Evolutionary conservation across 306 rosid species (phyloP).

Genomic region (Adenanthera pavonina): DNA sequence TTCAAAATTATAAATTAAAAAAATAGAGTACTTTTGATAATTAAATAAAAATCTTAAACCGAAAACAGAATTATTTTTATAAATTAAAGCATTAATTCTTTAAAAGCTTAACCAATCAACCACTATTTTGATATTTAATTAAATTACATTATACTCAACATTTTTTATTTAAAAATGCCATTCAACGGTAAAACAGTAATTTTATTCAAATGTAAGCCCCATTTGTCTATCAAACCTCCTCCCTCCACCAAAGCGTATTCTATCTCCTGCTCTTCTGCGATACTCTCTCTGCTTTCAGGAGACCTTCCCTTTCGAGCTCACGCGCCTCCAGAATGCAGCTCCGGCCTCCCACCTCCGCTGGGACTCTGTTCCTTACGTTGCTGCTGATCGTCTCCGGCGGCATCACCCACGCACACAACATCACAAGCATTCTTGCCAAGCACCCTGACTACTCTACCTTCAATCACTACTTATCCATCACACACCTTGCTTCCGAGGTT

Average conservation of each 20-base stretch:
- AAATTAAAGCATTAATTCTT: no score
- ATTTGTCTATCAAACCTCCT: neutral
- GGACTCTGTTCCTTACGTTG: constrained; percentile 27
- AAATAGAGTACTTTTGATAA: no score
- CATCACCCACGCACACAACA: constrained; percentile 61
- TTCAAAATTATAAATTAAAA: no score
- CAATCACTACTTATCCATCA: constrained; percentile 70
- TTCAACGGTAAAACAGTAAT: constrained; percentile 56
- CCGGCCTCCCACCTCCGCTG: constrained; percentile 18
- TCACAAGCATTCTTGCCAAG: constrained; percentile 59
- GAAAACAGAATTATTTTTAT: no score
- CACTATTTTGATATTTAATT: no score
- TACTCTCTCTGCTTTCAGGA: neutral
- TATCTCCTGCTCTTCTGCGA: neutral
- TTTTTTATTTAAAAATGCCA: no score
- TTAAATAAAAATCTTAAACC: no score
- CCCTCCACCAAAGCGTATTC: neutral
- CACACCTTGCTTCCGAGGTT: constrained; percentile 78
- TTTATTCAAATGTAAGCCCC: constrained; percentile 31
- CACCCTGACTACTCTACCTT: constrained; percentile 82
- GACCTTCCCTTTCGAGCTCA: constrained; percentile 7
- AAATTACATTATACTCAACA: no score
- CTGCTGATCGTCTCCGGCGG: constrained; percentile 21
- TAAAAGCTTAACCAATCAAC: no score
- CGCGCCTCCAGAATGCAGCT: constrained; percentile 48